A percentile compares a stretch with the other conserved stretches of the same genome.
phyloP scores from a whole-genome alignment of 306 rosid genomes.

The Morella rubra region DNA sequence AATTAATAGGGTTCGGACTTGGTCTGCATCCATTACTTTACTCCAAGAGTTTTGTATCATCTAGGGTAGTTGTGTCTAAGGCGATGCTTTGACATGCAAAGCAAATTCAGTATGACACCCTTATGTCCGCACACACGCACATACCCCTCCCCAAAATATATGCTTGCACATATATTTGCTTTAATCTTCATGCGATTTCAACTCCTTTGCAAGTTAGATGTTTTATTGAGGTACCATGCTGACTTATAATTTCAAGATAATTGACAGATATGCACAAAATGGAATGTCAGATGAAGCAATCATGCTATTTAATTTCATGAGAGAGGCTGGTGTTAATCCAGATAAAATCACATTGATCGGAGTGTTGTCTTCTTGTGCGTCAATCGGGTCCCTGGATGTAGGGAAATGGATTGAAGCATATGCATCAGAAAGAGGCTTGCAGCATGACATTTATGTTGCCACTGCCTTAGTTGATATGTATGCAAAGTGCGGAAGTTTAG shows the following conservation, averaged over 20 bases:
- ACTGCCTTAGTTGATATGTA: conserved; percentile 92
- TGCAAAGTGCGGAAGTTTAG: conserved; percentile 90
- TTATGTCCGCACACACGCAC: background rate
- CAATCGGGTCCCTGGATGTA: conserved; percentile 72
- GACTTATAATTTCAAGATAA: conserved; percentile 12
- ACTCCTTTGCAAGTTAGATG: background rate
- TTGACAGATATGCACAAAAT: conserved; percentile 84
- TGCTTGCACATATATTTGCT: background rate
- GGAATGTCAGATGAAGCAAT: conserved; percentile 87
- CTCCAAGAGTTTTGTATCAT: background rate
- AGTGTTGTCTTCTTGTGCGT: conserved; percentile 73
- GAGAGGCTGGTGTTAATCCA: conserved; percentile 45
- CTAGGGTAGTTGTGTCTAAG: background rate
- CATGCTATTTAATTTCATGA: conserved; percentile 62
- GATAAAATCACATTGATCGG: conserved; percentile 75
- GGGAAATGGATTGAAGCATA: conserved; percentile 68
- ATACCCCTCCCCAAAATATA: background rate
- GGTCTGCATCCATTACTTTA: background rate
- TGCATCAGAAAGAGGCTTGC: conserved; percentile 65
- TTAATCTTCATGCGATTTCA: background rate
- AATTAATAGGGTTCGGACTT: background rate
- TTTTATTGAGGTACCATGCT: background rate
- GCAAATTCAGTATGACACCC: background rate
- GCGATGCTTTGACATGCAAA: background rate
- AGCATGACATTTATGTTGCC: conserved; percentile 60